phyloP scores from a whole-genome alignment of 176 grass and related monocot genomes.

The bread wheat (Triticum aestivum) region IWGSC_CS_RefSeq_v2.1 NC_057807.1:693353948-693354447 shows the following conservation, averaged over 20 bases:
- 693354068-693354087: background rate
- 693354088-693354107: background rate
- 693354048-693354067: background rate
- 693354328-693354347: conserved; percentile 68
- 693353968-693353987: background rate
- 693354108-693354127: background rate
- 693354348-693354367: conserved; percentile 69
- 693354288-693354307: background rate
- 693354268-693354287: background rate
- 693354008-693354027: background rate
- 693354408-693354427: conserved; percentile 87
- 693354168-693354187: background rate
- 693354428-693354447: conserved; percentile 18
- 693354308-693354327: background rate
- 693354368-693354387: conserved; percentile 95
- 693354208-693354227: background rate
- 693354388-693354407: conserved; percentile 96
- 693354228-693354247: background rate
- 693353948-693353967: background rate
- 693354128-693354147: conserved; percentile 8
- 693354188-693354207: background rate
- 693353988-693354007: background rate
- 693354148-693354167: background rate
- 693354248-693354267: background rate
- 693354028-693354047: background rate